Base-by-base conservation (phyloP, 2,329 filamentous ascomycete genomes). In the Epicoccum nigrum region DNA sequence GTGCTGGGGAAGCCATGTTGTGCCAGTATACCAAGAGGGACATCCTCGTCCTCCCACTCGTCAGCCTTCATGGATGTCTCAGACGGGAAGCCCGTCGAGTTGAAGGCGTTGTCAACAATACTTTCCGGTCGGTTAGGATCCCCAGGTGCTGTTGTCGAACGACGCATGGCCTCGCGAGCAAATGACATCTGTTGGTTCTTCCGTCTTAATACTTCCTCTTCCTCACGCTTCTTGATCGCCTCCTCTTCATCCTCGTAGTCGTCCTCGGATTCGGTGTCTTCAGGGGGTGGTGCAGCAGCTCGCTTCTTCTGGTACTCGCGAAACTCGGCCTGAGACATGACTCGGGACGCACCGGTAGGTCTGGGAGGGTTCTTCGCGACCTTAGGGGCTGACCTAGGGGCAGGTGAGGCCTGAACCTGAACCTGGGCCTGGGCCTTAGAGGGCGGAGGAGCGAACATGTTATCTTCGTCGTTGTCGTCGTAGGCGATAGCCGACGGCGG, bases 221-320 rank as follows among this genome's bases (percentile, higher is more conserved):
- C 64, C 42, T 70, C 58, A 12, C 68, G 64, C 42, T 65, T 64
- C 55, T 60, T 58, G 46, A 69, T 68, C 3, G 65, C 65, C 13
- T 73, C 71, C 48, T 73, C 71, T 51, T 73, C 71, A 34, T 72
- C 71, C 33, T 73, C 71, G 45, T 73, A 72, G 35, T 72, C 67
- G 28, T 71, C 68, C 7, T 70, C 66, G 7, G 69, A 67, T 2
- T 65, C 67, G 50, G 61, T 65, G 32, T 69, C 64, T 7, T 64
- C 56, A 16, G 61, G 54, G 2, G 53, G 44, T n/a, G 68, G 57
- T 30, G 71, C 59, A 7, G 58, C 53, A 33, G 61, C 58, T 23
- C 64, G 61, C 21, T 58, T 57, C 47, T 65, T 58, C 45, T 72
- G 65, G 39, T 69, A 63, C 27, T 65, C 63, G 11, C 62, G 61